Percentiles rank a stretch among this genome's conserved stretches.
Evolutionary conservation across 345 rosid species (phyloP).

Genomic region (Salix purpurea): DNA sequence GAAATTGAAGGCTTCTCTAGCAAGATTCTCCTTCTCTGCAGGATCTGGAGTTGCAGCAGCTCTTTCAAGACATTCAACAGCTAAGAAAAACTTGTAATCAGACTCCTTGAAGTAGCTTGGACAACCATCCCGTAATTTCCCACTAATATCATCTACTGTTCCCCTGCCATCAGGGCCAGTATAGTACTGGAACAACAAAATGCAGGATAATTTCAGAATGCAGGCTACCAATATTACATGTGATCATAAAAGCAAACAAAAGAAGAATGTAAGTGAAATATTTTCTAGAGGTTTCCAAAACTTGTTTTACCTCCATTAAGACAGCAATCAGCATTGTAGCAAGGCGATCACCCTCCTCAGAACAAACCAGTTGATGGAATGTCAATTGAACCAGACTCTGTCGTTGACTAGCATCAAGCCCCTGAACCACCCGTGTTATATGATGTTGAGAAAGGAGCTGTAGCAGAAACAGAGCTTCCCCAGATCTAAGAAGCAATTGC

Average conservation of each 20-base stretch:
- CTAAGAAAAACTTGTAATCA: conserved; percentile 92
- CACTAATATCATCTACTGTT: conserved; percentile 89
- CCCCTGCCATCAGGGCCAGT: conserved; percentile 98
- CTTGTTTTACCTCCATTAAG: conserved; percentile 72
- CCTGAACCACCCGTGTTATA: conserved; percentile 75
- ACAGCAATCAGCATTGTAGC: conserved; percentile 86
- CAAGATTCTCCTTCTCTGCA: conserved; percentile 79
- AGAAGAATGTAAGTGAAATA: background rate
- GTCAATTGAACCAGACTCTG: conserved; percentile 74
- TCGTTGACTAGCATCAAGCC: conserved; percentile 57
- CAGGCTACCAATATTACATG: conserved; percentile 1
- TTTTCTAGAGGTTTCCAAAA: background rate
- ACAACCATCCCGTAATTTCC: conserved; percentile 78
- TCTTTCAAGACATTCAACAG: conserved; percentile 92
- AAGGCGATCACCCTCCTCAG: conserved; percentile 89
- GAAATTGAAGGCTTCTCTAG: conserved; percentile 78
- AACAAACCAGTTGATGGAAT: conserved; percentile 87
- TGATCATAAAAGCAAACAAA: too few relatives aligned
- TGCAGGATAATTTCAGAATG: background rate
- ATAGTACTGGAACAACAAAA: conserved; percentile 59
- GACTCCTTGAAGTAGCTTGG: conserved; percentile 96
- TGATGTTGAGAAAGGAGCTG: conserved; percentile 90
- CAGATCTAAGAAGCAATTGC: conserved; percentile 93
- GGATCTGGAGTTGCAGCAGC: conserved; percentile 63
- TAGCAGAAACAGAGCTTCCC: conserved; percentile 89